Conservation (phyloP, 2,329 filamentous ascomycete species). For the Sporothrix phasma region DNA sequence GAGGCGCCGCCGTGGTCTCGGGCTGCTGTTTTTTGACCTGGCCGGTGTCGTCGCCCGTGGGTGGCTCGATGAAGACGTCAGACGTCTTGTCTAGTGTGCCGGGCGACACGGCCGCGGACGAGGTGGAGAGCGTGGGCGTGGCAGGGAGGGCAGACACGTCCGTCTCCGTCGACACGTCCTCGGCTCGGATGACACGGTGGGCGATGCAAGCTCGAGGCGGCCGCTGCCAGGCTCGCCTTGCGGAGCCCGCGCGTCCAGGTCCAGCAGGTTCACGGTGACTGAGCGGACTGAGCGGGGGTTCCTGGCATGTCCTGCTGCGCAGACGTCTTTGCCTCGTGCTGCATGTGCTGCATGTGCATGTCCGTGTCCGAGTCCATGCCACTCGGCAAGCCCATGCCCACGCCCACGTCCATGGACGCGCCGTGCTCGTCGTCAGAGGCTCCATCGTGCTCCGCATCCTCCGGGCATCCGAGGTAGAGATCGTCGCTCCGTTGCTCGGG, state of each 20-base stretch:
- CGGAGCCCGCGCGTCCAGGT: neutral
- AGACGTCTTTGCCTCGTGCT: neutral
- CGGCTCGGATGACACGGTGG: neutral
- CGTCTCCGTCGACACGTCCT: neutral
- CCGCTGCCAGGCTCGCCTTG: neutral
- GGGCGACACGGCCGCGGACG: neutral
- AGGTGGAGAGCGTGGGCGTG: neutral
- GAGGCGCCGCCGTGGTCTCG: slow-evolving; percentile 18
- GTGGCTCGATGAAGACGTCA: neutral
- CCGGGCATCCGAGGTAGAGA: slow-evolving; percentile 32
- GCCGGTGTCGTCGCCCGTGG: neutral
- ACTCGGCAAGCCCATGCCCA: slow-evolving; percentile 2
- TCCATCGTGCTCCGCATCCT: neutral
- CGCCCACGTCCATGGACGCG: slow-evolving; percentile 22
- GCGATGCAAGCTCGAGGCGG: neutral
- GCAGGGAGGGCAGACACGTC: slow-evolving; percentile 16
- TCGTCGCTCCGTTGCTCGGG: slow-evolving; percentile 39
- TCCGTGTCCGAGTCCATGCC: neutral
- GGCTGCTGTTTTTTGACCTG: neutral
- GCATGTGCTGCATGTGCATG: neutral
- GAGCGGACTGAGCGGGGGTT: neutral
- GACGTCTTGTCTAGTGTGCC: neutral
- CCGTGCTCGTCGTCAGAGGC: neutral
- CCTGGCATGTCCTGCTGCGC: neutral
- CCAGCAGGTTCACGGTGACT: neutral